Conservation (phyloP, 805 yeast species). For the Cyberlindnera mycetangii region DNA sequence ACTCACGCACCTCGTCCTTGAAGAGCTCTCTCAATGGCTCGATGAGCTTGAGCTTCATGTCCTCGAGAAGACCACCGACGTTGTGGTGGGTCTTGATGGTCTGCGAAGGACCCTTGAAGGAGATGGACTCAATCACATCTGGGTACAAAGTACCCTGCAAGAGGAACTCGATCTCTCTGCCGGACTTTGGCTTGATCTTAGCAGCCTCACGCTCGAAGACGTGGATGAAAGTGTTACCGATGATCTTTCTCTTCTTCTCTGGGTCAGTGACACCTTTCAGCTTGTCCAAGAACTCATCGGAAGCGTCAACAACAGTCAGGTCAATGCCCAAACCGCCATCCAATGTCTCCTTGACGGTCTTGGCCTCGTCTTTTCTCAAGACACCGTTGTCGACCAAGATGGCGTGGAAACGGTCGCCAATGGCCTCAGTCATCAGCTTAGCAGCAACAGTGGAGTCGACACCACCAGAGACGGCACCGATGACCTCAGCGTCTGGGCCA, state of each 20-base stretch:
- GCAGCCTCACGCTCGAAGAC: conserved; percentile 97
- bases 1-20: conserved; percentile 97
- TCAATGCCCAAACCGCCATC: conserved; percentile 93
- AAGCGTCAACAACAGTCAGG: conserved; percentile 90
- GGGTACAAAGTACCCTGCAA: conserved; percentile 98
- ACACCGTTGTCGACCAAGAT: conserved; percentile 97
- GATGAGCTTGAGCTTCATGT: conserved; percentile 96
- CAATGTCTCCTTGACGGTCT: conserved; percentile 80
- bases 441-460: conserved; percentile 99
- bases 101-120: conserved; percentile 99
- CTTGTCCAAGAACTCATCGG: conserved; percentile 81
- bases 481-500: conserved; percentile 97
- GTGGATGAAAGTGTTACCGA: conserved; percentile 96
- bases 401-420: conserved; percentile 98
- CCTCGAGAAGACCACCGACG: conserved; percentile 96
- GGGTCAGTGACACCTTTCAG: conserved; percentile 96
- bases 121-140: conserved; percentile 96
- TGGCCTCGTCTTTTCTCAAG: conserved; percentile 92
- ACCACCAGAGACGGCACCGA: conserved; percentile 99
- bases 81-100: conserved; percentile 99
- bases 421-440: conserved; percentile 95
- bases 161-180: conserved; percentile 86
- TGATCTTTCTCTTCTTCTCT: conserved; percentile 97
- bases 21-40: conserved; percentile 98
- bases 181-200: conserved; percentile 83